Conservation (phyloP, 176 grass and related monocot genomes). For the Puya raimondii region DNA sequence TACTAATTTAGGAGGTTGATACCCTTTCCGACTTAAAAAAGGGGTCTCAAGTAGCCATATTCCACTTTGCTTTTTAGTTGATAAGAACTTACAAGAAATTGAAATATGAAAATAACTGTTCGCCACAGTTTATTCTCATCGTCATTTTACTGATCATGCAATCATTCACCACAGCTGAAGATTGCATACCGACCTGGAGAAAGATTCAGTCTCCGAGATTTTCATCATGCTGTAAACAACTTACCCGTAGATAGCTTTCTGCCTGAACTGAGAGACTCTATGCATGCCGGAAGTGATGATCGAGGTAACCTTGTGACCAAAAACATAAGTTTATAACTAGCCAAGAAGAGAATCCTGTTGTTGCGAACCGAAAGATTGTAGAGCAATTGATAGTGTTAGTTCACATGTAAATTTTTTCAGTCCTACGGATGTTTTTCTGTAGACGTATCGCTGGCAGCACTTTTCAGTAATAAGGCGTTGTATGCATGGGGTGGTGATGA, state of each 20-base stretch:
- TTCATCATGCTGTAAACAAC: constrained; percentile 78
- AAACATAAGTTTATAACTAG: constrained; percentile 7
- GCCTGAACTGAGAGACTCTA: constrained; percentile 23
- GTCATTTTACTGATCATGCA: background rate
- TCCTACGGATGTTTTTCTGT: background rate
- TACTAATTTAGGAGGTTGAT: too few relatives aligned
- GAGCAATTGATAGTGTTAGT: constrained; percentile 1
- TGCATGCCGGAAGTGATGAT: constrained; percentile 26
- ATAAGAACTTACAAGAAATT: background rate
- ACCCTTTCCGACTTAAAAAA: too few relatives aligned
- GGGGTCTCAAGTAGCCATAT: background rate
- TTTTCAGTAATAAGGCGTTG: constrained; percentile 64
- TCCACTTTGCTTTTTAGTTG: background rate
- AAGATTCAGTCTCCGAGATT: constrained; percentile 68
- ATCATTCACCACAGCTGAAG: constrained; percentile 53
- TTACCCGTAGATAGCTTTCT: constrained; percentile 48
- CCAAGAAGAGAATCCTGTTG: background rate
- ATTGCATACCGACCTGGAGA: constrained; percentile 62
- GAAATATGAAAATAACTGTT: background rate
- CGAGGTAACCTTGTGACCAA: constrained; percentile 22
- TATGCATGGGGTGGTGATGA: constrained; percentile 74
- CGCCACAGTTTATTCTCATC: constrained; percentile 1
- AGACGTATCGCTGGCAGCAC: constrained; percentile 49
- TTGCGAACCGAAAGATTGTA: background rate
- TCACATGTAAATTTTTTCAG: constrained; percentile 12